A percentile compares a stretch with the other conserved stretches of the same genome.
Conservation (phyloP, 1,284 basidiomycete genomes). For the Stereum hirsutum region DNA sequence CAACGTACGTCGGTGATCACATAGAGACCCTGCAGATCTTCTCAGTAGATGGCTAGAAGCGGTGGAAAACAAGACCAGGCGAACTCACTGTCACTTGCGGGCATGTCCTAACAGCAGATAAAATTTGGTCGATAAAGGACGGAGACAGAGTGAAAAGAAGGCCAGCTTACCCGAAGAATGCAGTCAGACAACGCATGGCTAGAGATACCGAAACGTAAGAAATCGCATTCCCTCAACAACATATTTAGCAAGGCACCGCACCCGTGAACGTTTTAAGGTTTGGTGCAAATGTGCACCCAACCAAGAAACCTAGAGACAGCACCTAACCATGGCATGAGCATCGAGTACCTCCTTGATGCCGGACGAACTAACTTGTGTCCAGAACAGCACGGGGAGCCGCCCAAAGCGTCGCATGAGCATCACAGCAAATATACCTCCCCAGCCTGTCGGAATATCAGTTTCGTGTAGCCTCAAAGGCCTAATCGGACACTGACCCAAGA, state of each 20-base stretch:
- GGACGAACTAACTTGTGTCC: constrained; percentile 38
- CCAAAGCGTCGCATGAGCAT: constrained; percentile 51
- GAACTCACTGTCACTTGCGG: constrained; percentile 55
- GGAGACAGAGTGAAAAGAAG: neutral
- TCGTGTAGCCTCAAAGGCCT: neutral
- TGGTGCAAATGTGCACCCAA: constrained; percentile 46
- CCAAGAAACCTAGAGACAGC: constrained; percentile 37
- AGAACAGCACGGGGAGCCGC: constrained; percentile 53
- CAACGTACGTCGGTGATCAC: constrained; percentile 59
- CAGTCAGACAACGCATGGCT: constrained; percentile 66
- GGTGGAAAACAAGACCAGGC: neutral
- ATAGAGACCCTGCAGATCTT: constrained; percentile 42
- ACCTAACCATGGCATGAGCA: constrained; percentile 20
- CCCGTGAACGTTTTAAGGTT: constrained; percentile 43
- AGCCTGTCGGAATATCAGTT: constrained; percentile 26
- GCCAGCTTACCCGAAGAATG: constrained; percentile 50
- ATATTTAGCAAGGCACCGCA: constrained; percentile 12
- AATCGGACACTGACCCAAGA: constrained; percentile 32
- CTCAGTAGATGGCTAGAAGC: neutral
- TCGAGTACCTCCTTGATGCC: neutral
- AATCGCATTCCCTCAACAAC: neutral
- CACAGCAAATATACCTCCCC: constrained; percentile 52
- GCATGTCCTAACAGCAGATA: constrained; percentile 32
- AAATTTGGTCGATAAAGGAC: neutral
- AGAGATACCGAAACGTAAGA: neutral